A percentile compares a stretch with the other conserved stretches of the same genome.
phyloP scores from a whole-genome alignment of 1,139 yeast species.

The Suhomyces choctaworum region DNA sequence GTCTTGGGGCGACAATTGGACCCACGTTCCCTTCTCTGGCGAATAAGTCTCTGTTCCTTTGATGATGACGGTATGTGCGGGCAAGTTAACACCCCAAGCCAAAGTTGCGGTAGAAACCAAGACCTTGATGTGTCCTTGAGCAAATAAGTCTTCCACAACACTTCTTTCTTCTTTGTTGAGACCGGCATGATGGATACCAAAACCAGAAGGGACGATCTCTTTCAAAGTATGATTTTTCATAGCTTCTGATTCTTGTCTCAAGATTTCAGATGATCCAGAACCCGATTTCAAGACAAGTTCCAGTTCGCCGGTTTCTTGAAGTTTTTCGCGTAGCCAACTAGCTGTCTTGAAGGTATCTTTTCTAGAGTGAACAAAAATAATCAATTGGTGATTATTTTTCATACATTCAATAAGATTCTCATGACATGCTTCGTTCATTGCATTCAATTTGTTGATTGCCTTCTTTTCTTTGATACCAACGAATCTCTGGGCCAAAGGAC shows the following conservation, averaged over 20 bases:
- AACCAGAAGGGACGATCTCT: slow-evolving; percentile 66
- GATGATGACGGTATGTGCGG: slow-evolving; percentile 93
- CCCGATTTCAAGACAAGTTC: slow-evolving; percentile 50
- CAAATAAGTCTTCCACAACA: slow-evolving; percentile 81
- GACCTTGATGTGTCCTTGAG: slow-evolving; percentile 80
- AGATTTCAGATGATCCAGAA: slow-evolving; percentile 60
- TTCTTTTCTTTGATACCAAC: slow-evolving; percentile 86
- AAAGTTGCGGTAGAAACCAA: slow-evolving; percentile 92
- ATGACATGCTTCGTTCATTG: slow-evolving; percentile 90
- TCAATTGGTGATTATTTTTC: slow-evolving; percentile 62
- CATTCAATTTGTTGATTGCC: slow-evolving; percentile 73
- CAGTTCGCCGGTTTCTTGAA: slow-evolving; percentile 56
- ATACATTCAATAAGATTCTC: slow-evolving; percentile 76
- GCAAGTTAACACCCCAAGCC: slow-evolving; percentile 98
- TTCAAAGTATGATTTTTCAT: slow-evolving; percentile 57
- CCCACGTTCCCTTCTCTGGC: slow-evolving; percentile 88
- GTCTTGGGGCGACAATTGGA: slow-evolving; percentile 89
- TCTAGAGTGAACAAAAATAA: slow-evolving; percentile 90
- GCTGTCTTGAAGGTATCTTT: slow-evolving; percentile 91
- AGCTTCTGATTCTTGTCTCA: slow-evolving; percentile 61
- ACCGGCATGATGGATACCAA: slow-evolving; percentile 97
- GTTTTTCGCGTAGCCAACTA: slow-evolving; percentile 62
- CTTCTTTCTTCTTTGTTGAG: slow-evolving; percentile 71
- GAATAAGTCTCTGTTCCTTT: slow-evolving; percentile 95
- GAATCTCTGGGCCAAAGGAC: slow-evolving; percentile 87